Conservation (phyloP, 768 basidiomycete species). For the Tulasnella sp. region DNA sequence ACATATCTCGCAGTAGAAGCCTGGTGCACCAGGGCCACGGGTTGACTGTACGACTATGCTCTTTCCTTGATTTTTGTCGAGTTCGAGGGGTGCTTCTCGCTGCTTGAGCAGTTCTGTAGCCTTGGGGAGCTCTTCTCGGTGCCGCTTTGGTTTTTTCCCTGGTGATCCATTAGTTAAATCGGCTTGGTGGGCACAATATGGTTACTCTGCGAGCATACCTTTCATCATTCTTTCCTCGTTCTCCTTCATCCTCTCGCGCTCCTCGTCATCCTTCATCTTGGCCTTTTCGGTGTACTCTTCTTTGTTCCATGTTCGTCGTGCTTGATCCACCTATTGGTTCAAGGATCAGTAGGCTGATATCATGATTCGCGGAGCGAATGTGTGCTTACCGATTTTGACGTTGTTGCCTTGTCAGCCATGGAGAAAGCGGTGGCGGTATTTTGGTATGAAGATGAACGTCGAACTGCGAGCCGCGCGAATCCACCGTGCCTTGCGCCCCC, state of each 20-base stretch:
- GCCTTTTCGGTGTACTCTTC: slow-evolving; percentile 82
- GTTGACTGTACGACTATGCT: slow-evolving; percentile 90
- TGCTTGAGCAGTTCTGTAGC: slow-evolving; percentile 91
- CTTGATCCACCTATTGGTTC: slow-evolving; percentile 1
- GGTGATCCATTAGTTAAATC: slow-evolving; percentile 19
- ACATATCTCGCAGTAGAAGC: slow-evolving; percentile 91
- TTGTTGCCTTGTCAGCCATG: not conserved
- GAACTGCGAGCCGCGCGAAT: not conserved
- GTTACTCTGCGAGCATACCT: slow-evolving; percentile 47
- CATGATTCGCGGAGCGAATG: not conserved
- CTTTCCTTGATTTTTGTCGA: slow-evolving; percentile 94
- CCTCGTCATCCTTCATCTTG: slow-evolving; percentile 73
- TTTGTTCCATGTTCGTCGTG: slow-evolving; percentile 89
- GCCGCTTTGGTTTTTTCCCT: slow-evolving; percentile 78
- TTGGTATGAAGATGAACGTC: not conserved
- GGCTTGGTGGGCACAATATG: not conserved
- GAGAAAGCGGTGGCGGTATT: not conserved
- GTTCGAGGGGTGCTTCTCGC: slow-evolving; percentile 76
- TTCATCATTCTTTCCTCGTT: slow-evolving; percentile 81
- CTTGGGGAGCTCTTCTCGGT: slow-evolving; percentile 75
- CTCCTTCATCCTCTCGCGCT: slow-evolving; percentile 76
- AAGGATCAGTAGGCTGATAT: not conserved
- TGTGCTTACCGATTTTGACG: not conserved
- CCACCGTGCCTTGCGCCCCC: not conserved
- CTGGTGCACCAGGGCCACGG: slow-evolving; percentile 84